Conservation (phyloP, 2,329 filamentous ascomycete genomes). For the Diplodia scrobiculata region DNA sequence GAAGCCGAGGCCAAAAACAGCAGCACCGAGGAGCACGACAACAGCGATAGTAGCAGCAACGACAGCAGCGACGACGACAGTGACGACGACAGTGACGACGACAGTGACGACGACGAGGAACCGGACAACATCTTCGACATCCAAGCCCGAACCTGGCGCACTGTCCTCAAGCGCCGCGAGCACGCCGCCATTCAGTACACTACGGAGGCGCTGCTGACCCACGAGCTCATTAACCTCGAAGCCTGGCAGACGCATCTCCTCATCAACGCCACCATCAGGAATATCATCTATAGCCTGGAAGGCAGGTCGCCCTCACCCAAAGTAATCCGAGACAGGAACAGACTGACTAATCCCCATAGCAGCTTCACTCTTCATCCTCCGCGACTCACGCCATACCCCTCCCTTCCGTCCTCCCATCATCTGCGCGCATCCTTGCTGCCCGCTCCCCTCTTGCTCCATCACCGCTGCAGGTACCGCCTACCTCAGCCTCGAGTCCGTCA, state of each 20-base stretch:
- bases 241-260: conserved; percentile 6
- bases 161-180: conserved; percentile 10
- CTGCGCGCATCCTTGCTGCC: conserved; percentile 38
- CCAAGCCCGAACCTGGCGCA: conserved; percentile 9
- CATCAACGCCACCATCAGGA: conserved; percentile 6
- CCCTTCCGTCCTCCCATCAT: conserved; percentile 53
- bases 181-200: conserved; percentile 2
- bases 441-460: conserved; percentile 37
- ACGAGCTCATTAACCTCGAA: neutral
- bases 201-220: neutral
- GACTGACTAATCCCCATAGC: neutral
- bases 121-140: neutral
- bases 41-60: neutral
- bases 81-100: neutral
- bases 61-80: neutral
- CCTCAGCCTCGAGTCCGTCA: conserved; percentile 36
- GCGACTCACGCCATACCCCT: conserved; percentile 39
- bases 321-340: neutral
- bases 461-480: conserved; percentile 72
- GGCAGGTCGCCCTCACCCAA: neutral
- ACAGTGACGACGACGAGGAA: neutral
- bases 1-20: neutral
- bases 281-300: conserved; percentile 1
- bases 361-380: conserved; percentile 19
- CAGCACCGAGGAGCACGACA: neutral